A percentile compares a stretch with the other conserved stretches of the same genome.
Conservation (phyloP, 768 basidiomycete species). For the Coprinellus micaceus region DNA sequence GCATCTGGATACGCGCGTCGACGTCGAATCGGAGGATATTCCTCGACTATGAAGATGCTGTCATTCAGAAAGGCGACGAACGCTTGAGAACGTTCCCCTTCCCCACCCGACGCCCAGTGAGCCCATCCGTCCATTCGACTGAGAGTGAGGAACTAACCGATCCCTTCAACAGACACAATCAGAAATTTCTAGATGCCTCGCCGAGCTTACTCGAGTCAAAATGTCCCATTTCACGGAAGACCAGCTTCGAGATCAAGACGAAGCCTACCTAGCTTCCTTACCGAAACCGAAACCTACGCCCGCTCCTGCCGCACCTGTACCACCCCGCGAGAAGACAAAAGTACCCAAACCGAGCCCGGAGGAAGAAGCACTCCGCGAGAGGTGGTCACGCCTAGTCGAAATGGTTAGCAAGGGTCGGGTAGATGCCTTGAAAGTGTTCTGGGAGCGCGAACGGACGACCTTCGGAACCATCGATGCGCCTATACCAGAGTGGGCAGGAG, state of each 20-base stretch:
- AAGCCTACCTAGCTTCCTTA: constrained; percentile 83
- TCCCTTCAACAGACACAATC: constrained; percentile 66
- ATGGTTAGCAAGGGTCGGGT: constrained; percentile 86
- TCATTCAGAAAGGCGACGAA: constrained; percentile 75
- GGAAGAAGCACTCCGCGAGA: constrained; percentile 74
- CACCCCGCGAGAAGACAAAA: constrained; percentile 42
- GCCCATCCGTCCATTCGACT: constrained; percentile 23
- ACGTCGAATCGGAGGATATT: constrained; percentile 86
- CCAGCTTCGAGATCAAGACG: constrained; percentile 79
- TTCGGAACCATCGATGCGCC: constrained; percentile 58
- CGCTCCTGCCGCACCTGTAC: constrained; percentile 29
- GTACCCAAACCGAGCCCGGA: constrained; percentile 68
- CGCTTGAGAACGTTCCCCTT: constrained; percentile 91
- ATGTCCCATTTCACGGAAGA: constrained; percentile 84
- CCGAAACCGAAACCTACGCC: constrained; percentile 71
- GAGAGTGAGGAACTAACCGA: constrained; percentile 36
- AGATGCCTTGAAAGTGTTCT: constrained; percentile 76
- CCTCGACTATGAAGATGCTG: constrained; percentile 79
- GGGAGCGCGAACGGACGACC: constrained; percentile 63
- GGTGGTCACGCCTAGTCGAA: constrained; percentile 81
- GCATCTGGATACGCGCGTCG: constrained; percentile 90
- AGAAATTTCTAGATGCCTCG: constrained; percentile 81
- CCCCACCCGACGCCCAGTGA: constrained; percentile 89
- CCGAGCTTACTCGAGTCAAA: constrained; percentile 83
- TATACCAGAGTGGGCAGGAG: constrained; percentile 71